A percentile compares a stretch with the other conserved stretches of the same genome.
Conservation (phyloP, 2,329 filamentous ascomycete species). For the Fusarium heterosporum region DNA sequence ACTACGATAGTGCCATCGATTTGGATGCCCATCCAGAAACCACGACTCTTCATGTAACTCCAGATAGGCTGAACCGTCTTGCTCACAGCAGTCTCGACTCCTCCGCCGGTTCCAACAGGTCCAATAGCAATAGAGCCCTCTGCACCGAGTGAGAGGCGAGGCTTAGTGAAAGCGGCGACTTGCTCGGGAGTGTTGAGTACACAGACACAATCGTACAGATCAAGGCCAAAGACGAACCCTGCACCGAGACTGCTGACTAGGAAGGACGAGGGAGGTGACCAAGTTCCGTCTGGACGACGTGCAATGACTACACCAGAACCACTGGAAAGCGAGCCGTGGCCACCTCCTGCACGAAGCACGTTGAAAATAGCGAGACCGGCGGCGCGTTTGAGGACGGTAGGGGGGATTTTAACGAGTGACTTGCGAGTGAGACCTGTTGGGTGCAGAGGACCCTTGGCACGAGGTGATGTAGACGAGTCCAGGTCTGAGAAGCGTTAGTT, state of each 20-base stretch:
- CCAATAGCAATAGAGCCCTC: constrained; percentile 75
- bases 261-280: constrained; percentile 80
- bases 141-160: constrained; percentile 75
- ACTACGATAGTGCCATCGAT: constrained; percentile 85
- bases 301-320: constrained; percentile 70
- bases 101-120: constrained; percentile 69
- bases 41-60: constrained; percentile 84
- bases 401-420: constrained; percentile 54
- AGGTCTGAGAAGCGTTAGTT: constrained; percentile 39
- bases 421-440: constrained; percentile 50
- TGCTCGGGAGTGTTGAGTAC: constrained; percentile 78
- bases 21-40: constrained; percentile 82
- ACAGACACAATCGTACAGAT: constrained; percentile 81
- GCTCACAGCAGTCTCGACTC: constrained; percentile 58
- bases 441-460: constrained; percentile 46
- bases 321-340: constrained; percentile 66
- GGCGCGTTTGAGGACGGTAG: constrained; percentile 63
- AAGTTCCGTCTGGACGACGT: constrained; percentile 68
- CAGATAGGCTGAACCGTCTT: constrained; percentile 70
- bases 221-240: constrained; percentile 77
- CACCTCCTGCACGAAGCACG: constrained; percentile 69
- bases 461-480: constrained; percentile 32
- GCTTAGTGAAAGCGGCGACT: constrained; percentile 73
- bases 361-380: constrained; percentile 74
- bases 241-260: constrained; percentile 76